Base-by-base conservation (phyloP, 257 asterid genomes). In the Gardenia jasminoides region DNA sequence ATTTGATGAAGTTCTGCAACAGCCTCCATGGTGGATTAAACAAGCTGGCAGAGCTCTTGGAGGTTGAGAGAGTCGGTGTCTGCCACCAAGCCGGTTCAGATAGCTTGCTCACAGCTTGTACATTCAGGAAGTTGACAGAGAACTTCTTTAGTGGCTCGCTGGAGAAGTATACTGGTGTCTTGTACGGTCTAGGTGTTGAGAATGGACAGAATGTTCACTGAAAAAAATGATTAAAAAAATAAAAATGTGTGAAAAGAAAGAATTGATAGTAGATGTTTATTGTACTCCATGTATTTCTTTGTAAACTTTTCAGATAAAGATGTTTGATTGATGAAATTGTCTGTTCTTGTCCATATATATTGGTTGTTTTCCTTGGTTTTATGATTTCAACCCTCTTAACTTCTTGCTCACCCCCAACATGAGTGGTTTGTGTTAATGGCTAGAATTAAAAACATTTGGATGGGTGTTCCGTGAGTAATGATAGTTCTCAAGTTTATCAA, bases 11-110 rank as follows among this genome's bases (percentile, higher is more conserved):
- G 86, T 92, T 89, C 76, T 92, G 93, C 39, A 89, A 89, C 76
- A 90, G 91, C 70, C 85, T 90, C 50, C 96, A 92, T 33, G 97
- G 97, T 16, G 97, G 97, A 58, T 73, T 92, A 85, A 92, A 92
- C 79, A 89, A 92, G 90, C 82, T 92, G 26, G 95, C 97, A 0
- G 93, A 90, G 89, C 41, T 89, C 75, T 82, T 92, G 91, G 92
- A 87, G 24, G 94, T 92, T 50, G 94, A 92, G 88, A 84, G 97
- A 64, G 91, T 92, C 7, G 97, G 97, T 69, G 80, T 92, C 59
- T 89, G 97, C 73, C 97, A 92, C 86, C 97, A 92, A 76, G 97
- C 95, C 0, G 97, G 97, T 43, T 92, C 97, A 11, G 97, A 92
- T 80, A 92, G 97, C 79, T 84, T 90, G 89, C 90, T 92, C 72